Evolutionary conservation across 2,329 filamentous ascomycete genomes (phyloP).

Genomic region (Pyrenophora seminiperda): DNA sequence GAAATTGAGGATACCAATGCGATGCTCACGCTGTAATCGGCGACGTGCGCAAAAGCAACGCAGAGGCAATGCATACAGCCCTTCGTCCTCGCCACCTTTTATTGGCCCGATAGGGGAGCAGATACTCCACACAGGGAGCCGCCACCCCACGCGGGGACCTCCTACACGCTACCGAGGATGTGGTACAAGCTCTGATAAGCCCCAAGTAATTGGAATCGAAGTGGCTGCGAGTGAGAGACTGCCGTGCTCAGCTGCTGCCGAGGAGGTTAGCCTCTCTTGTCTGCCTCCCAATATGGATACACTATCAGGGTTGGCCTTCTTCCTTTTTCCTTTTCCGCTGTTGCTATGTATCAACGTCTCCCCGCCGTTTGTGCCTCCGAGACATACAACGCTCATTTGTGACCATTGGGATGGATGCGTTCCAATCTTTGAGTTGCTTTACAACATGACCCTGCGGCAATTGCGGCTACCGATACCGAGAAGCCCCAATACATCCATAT

Average conservation of each 20-base stretch:
- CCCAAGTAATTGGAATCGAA: not conserved
- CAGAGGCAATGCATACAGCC: not conserved
- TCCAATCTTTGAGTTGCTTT: not conserved
- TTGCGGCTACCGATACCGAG: slow-evolving; percentile 14
- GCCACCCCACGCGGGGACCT: slow-evolving; percentile 9
- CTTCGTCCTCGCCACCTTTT: not conserved
- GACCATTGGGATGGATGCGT: slow-evolving; percentile 5
- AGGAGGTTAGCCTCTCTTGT: slow-evolving; percentile 8
- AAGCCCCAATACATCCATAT: slow-evolving; percentile 21
- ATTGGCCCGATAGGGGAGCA: slow-evolving; percentile 1
- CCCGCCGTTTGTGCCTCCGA: not conserved
- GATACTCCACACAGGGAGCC: not conserved
- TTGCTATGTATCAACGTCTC: not conserved
- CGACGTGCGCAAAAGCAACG: slow-evolving; percentile 2
- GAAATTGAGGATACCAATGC: not conserved
- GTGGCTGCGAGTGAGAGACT: not conserved
- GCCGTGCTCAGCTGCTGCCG: slow-evolving; percentile 13
- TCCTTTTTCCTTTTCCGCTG: not conserved
- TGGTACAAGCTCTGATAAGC: not conserved
- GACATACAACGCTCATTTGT: slow-evolving; percentile 1
- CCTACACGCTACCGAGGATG: slow-evolving; percentile 1
- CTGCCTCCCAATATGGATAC: not conserved
- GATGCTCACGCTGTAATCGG: not conserved
- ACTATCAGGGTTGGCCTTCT: slow-evolving; percentile 7
- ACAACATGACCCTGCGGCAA: slow-evolving; percentile 30